Evolutionary conservation across 2,329 filamentous ascomycete species (phyloP), one percentile per base, ranked within the genome.

Genomic region (Colletotrichum sp.): DNA sequence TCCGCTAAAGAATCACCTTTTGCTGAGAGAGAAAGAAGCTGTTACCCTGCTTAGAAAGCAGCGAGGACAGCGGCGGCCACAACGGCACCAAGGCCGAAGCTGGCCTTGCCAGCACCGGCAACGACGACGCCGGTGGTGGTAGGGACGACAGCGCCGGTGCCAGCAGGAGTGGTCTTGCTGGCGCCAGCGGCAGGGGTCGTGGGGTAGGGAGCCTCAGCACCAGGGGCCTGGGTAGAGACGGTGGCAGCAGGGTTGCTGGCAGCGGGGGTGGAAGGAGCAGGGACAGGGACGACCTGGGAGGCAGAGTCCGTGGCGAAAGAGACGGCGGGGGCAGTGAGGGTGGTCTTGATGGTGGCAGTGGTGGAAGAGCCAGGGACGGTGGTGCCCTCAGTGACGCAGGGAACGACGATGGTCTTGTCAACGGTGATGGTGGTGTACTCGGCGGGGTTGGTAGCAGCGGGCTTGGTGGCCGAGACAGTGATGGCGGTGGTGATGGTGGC

Each of bases 401-500:
- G 89, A 82, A 87, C 87, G 70, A 89, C 85, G 80, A 91, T 86
- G 75, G 85, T 85, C 57, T 86, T 85, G 48, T 82, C 82, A 78
- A 90, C 84, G 61, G 87, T 88, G 82, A 90, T 84, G 39, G 89
- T 88, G 79, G 90, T 92, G 80, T 88, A 86, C 70, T 83, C 83
- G 73, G 90, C 84, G 18, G 69, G 73, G 59, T 90, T 82, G 72
- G 83, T 81, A 80, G 91, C 85, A 74, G 88, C 89, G 73, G 90
- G 91, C 28, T 87, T 86, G 16, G 83, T 78, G 61, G 88, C 84
- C 16, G 88, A 87, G 75, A 88, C 87, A 36, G 90, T 90, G 81
- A 92, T 88, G 84, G 93, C 90, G 71, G 89, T 89, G 80, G 92
- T 91, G 83, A 92, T 87, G 52, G 89, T 88, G 28, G 94, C 92